A percentile compares a stretch with the other conserved stretches of the same genome.
Conservation (phyloP, 345 rosid species). For the Eutrema heterophyllum region DNA sequence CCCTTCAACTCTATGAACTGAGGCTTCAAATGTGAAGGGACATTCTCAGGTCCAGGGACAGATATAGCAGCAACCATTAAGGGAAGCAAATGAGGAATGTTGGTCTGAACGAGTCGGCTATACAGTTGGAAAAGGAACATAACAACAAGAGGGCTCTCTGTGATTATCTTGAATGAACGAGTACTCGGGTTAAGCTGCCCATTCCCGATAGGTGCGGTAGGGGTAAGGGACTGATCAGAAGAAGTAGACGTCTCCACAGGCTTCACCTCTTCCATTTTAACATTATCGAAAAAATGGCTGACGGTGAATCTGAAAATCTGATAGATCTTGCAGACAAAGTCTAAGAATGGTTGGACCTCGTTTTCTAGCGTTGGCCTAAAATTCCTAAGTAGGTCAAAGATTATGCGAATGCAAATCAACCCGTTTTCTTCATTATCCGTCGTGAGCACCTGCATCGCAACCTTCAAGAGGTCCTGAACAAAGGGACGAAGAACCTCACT, state of each 20-base stretch:
- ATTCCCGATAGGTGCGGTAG: conserved; percentile 43
- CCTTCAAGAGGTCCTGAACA: conserved; percentile 94
- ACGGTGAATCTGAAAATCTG: conserved; percentile 80
- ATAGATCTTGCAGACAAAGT: conserved; percentile 94
- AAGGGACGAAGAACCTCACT: conserved; percentile 98
- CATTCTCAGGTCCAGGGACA: conserved; percentile 91
- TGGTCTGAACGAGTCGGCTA: conserved; percentile 89
- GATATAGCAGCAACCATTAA: conserved; percentile 98
- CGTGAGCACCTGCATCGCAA: conserved; percentile 96
- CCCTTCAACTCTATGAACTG: conserved; percentile 95
- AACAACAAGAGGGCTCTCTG: conserved; percentile 98
- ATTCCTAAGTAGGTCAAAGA: conserved; percentile 90
- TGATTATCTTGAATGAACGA: conserved; percentile 90
- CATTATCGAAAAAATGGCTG: conserved; percentile 81
- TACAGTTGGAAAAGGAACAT: conserved; percentile 97
- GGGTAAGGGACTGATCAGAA: conserved; percentile 62
- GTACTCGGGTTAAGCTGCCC: conserved; percentile 93
- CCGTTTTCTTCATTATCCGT: conserved; percentile 96
- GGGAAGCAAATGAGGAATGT: conserved; percentile 89
- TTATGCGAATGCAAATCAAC: conserved; percentile 85
- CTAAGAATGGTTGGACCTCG: conserved; percentile 94
- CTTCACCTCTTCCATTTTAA: conserved; percentile 62
- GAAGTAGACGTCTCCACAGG: conserved; percentile 69
- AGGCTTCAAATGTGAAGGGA: conserved; percentile 76
- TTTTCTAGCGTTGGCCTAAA: conserved; percentile 88